phyloP scores from a whole-genome alignment of 306 rosid species.

The Quercus mongolica region DNA sequence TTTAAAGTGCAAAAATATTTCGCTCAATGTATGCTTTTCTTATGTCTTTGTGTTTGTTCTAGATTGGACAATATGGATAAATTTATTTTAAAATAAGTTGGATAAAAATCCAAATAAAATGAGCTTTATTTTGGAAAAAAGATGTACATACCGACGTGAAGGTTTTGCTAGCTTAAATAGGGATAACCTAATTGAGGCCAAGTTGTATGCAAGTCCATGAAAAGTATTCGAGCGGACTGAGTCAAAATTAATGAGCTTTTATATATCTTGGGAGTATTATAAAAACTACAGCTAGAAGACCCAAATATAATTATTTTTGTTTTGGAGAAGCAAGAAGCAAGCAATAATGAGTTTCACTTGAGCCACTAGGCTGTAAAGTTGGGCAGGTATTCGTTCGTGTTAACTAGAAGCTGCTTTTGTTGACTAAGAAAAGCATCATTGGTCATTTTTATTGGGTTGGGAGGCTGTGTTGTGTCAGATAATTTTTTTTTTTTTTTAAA shows the following conservation, averaged over 20 bases:
- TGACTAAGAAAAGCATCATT: slow-evolving; percentile 35
- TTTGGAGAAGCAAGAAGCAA: slow-evolving; percentile 13
- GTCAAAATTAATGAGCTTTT: not conserved
- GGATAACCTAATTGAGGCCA: not conserved
- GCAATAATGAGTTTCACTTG: slow-evolving; percentile 13
- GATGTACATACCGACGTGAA: too few species aligned
- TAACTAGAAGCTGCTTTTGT: slow-evolving; percentile 44
- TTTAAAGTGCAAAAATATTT: not conserved
- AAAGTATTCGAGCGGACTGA: not conserved
- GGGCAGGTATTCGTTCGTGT: not conserved
- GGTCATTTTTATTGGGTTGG: slow-evolving; percentile 23
- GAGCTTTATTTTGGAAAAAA: too few species aligned
- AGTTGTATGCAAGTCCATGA: not conserved
- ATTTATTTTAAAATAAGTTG: too few species aligned
- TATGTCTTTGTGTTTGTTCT: not conserved
- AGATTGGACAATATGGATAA: not conserved
- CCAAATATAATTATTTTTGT: slow-evolving; percentile 16
- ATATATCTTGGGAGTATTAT: not conserved
- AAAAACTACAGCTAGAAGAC: not conserved
- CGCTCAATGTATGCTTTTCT: not conserved
- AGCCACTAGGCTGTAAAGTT: slow-evolving; percentile 27
- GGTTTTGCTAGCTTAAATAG: too few species aligned
- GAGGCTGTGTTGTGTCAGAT: not conserved
- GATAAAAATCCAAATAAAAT: too few species aligned
- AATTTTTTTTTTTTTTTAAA: not conserved